phyloP scores from a whole-genome alignment of 805 yeast genomes.

The Spathaspora girioi region DNA sequence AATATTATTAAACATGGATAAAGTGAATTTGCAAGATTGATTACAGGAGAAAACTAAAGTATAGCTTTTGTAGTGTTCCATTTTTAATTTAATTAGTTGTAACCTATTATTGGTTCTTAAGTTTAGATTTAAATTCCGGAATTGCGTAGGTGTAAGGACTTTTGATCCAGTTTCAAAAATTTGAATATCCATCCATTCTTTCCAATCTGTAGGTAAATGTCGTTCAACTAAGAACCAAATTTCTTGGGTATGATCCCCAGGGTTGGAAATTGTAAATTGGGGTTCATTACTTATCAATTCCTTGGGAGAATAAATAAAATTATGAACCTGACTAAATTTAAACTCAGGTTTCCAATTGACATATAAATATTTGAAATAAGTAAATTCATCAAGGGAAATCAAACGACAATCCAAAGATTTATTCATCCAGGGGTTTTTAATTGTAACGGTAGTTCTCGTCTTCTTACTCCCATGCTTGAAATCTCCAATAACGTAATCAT shows the following conservation, averaged over 20 bases:
- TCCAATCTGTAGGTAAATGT: slow-evolving; percentile 29
- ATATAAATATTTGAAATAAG: slow-evolving; percentile 49
- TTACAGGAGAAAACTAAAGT: slow-evolving; percentile 22
- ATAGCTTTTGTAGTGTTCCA: slow-evolving; percentile 21
- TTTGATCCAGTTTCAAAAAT: slow-evolving; percentile 23
- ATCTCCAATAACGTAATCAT: slow-evolving; percentile 62
- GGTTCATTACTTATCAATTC: slow-evolving; percentile 30
- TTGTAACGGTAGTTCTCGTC: slow-evolving; percentile 3
- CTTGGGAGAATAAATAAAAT: slow-evolving; percentile 16
- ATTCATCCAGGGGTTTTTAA: slow-evolving; percentile 39
- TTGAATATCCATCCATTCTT: slow-evolving; percentile 7
- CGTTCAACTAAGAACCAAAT: slow-evolving; percentile 51
- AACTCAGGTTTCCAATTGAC: slow-evolving; percentile 58
- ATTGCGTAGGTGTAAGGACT: slow-evolving; percentile 24
- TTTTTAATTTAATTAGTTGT: slow-evolving; percentile 26
- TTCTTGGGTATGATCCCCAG: slow-evolving; percentile 17
- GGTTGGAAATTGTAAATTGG: slow-evolving; percentile 41
- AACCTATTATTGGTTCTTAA: slow-evolving; percentile 36
- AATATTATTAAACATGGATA: slow-evolving; percentile 25
- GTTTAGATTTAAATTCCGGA: slow-evolving; percentile 12
- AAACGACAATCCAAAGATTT: slow-evolving; percentile 11
- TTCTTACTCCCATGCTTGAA: background rate
- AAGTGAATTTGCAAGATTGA: slow-evolving; percentile 22
- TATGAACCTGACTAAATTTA: slow-evolving; percentile 16
- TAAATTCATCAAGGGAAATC: slow-evolving; percentile 18